These are phyloP conservation scores for Myxozyma nipponensis DNA, from an alignment of 805 yeast species.

Conservation along the genomic window DNA sequence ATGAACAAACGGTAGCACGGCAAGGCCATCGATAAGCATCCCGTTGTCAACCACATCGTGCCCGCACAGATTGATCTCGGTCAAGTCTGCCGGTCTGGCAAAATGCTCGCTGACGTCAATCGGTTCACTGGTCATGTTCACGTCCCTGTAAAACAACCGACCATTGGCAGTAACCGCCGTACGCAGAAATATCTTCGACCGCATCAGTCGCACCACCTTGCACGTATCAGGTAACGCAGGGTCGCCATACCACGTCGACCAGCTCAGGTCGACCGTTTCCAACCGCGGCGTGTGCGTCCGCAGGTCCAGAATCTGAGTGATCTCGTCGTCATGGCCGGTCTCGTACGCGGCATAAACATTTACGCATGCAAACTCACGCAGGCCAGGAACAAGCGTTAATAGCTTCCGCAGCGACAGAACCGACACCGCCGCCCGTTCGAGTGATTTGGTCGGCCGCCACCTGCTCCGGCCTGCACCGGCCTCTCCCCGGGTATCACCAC, in stretches of 20 bases:
- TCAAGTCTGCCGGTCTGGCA: background rate
- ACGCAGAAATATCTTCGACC: background rate
- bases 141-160: background rate
- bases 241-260: background rate
- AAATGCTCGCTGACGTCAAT: background rate
- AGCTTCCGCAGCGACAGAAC: background rate
- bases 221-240: background rate
- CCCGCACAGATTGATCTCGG: background rate
- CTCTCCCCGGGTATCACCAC: too few relatives aligned
- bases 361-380: background rate
- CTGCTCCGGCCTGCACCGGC: too few relatives aligned
- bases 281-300: background rate
- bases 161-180: background rate
- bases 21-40: background rate
- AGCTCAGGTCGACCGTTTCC: background rate
- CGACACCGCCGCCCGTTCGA: background rate
- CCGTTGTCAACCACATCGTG: background rate
- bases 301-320: background rate
- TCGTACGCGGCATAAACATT: background rate
- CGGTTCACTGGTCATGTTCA: background rate
- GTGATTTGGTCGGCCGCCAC: background rate
- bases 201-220: background rate
- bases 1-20: background rate
- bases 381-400: background rate
- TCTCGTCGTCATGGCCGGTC: background rate